Evolutionary conservation across 331 rosid genomes (phyloP).

Genomic region (Rhamnella rubrinervis): DNA sequence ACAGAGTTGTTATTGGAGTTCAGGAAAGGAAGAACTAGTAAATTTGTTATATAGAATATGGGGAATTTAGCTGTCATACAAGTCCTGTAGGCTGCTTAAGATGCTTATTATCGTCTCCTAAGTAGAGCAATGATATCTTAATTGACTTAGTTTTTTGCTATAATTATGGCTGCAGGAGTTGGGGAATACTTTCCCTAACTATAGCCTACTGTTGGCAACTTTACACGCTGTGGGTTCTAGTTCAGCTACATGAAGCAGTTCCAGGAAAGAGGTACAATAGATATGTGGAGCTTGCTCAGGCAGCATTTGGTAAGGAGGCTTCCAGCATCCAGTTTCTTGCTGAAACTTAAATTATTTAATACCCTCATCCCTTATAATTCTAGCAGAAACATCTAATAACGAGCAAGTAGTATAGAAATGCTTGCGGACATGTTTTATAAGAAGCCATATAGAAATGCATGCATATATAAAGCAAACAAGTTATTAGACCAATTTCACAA

Average conservation of each 20-base stretch:
- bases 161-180: constrained; percentile 62
- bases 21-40: not conserved
- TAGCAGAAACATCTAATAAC: too few relatives aligned
- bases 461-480: too few relatives aligned
- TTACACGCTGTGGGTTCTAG: constrained; percentile 90
- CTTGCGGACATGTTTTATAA: too few relatives aligned
- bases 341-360: not conserved
- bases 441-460: too few relatives aligned
- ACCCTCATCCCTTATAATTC: not conserved
- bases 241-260: constrained; percentile 97
- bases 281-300: constrained; percentile 95
- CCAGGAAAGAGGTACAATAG: constrained; percentile 98
- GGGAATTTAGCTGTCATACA: not conserved
- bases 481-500: too few relatives aligned
- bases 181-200: constrained; percentile 92
- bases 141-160: constrained; percentile 11
- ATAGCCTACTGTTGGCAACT: constrained; percentile 96
- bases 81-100: not conserved
- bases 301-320: constrained; percentile 84
- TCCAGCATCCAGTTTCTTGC: not conserved
- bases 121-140: not conserved
- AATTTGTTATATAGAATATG: not conserved
- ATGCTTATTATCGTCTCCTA: not conserved
- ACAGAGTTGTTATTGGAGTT: not conserved
- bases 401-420: too few relatives aligned